phyloP scores from a whole-genome alignment of 2,329 filamentous ascomycete genomes.

The Cladosporium sp. region DNA sequence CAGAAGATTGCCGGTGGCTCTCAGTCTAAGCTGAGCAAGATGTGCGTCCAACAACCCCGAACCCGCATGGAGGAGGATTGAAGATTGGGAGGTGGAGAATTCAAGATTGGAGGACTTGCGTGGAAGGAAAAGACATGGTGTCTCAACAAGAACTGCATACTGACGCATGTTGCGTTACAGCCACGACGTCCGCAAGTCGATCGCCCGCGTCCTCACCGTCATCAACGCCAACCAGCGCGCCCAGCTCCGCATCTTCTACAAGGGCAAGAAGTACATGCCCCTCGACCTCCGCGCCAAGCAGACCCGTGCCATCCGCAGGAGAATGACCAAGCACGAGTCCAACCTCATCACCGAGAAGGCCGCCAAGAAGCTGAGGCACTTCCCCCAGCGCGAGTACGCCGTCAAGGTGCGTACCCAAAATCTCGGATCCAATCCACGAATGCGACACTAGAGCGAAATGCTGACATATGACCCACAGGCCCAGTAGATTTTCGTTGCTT shows the following conservation, averaged over 20 bases:
- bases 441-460: not conserved
- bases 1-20: slow-evolving; percentile 95
- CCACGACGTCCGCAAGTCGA: slow-evolving; percentile 99
- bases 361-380: slow-evolving; percentile 93
- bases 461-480: slow-evolving; percentile 4
- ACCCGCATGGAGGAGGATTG: not conserved
- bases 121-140: slow-evolving; percentile 8
- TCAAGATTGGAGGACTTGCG: not conserved
- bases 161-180: slow-evolving; percentile 45
- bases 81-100: slow-evolving; percentile 12
- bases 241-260: slow-evolving; percentile 98
- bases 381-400: slow-evolving; percentile 97
- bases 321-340: slow-evolving; percentile 87
- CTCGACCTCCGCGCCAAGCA: slow-evolving; percentile 98
- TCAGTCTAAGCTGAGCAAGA: slow-evolving; percentile 93
- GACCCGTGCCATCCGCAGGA: slow-evolving; percentile 95
- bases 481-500: slow-evolving; percentile 12
- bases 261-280: slow-evolving; percentile 98
- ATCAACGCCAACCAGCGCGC: slow-evolving; percentile 99
- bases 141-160: slow-evolving; percentile 13
- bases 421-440: not conserved
- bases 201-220: slow-evolving; percentile 96
- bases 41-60: slow-evolving; percentile 57
- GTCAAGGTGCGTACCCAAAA: slow-evolving; percentile 69
- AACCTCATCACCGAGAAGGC: slow-evolving; percentile 83